These are phyloP conservation scores for Suillus lakei DNA, from an alignment of 768 basidiomycete genomes.

Conservation along the genomic window DNA sequence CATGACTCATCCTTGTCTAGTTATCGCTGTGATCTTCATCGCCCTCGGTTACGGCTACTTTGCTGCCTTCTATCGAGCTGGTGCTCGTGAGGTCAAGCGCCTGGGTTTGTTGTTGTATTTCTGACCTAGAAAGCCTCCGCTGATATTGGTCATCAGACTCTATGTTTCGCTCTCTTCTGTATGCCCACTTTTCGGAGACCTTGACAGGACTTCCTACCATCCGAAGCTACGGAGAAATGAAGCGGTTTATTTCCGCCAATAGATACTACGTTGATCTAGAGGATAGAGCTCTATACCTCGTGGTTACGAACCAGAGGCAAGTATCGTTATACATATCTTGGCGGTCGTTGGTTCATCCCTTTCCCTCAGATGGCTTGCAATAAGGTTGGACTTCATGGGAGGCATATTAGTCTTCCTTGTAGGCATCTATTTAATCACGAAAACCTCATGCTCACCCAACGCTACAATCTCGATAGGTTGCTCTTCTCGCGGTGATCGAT, in stretches of 20 bases:
- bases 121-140: neutral
- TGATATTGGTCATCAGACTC: slow-evolving; percentile 48
- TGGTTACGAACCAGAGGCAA: slow-evolving; percentile 68
- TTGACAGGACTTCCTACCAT: slow-evolving; percentile 74
- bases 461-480: slow-evolving; percentile 48
- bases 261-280: slow-evolving; percentile 73
- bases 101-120: slow-evolving; percentile 33
- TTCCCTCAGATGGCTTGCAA: slow-evolving; percentile 63
- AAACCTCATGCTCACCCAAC: neutral
- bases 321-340: slow-evolving; percentile 6
- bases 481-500: slow-evolving; percentile 63
- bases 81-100: slow-evolving; percentile 74
- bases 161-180: slow-evolving; percentile 74
- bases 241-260: slow-evolving; percentile 68
- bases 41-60: slow-evolving; percentile 67
- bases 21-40: slow-evolving; percentile 59
- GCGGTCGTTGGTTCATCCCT: neutral
- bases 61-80: slow-evolving; percentile 69
- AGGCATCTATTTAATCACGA: slow-evolving; percentile 18
- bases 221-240: slow-evolving; percentile 69
- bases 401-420: slow-evolving; percentile 60
- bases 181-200: slow-evolving; percentile 80
- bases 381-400: slow-evolving; percentile 74
- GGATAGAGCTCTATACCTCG: slow-evolving; percentile 70
- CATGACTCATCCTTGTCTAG: slow-evolving; percentile 30